These are phyloP conservation scores for Croton laevigatus DNA, from an alignment of 441 rosid species.

Conservation along the genomic window DNA sequence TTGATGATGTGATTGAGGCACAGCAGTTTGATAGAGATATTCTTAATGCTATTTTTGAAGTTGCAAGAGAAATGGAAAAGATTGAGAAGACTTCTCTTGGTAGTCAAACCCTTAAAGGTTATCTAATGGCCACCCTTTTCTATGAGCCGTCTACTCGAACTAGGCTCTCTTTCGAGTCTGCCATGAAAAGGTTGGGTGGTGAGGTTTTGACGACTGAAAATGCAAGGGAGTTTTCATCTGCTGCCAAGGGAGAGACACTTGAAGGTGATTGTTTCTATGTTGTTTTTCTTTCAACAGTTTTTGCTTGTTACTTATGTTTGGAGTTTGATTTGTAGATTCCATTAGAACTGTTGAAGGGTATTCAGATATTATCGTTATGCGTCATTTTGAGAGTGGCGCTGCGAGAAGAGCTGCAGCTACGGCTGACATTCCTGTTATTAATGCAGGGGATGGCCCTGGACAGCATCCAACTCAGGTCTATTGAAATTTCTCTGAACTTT, in stretches of 20 bases:
- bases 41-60: constrained; percentile 72
- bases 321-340: constrained; percentile 54
- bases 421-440: constrained; percentile 80
- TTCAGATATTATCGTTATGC: constrained; percentile 87
- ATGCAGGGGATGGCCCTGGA: constrained; percentile 99
- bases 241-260: constrained; percentile 97
- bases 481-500: constrained; percentile 1
- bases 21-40: constrained; percentile 84
- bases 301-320: not conserved
- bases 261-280: constrained; percentile 51
- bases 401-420: constrained; percentile 87
- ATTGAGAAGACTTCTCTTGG: constrained; percentile 68
- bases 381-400: constrained; percentile 97
- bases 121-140: constrained; percentile 89
- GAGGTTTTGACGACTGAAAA: constrained; percentile 97
- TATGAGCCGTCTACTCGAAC: constrained; percentile 99
- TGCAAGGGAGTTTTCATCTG: constrained; percentile 94
- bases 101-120: constrained; percentile 82
- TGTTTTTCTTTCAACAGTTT: not conserved
- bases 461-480: constrained; percentile 95
- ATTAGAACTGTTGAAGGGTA: constrained; percentile 95
- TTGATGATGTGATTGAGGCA: constrained; percentile 85
- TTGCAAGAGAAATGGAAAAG: constrained; percentile 81
- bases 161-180: constrained; percentile 94
- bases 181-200: constrained; percentile 94